A percentile compares a stretch with the other conserved stretches of the same genome.
Conservation (phyloP, 768 basidiomycete genomes). For the Clathrus columnatus region DNA sequence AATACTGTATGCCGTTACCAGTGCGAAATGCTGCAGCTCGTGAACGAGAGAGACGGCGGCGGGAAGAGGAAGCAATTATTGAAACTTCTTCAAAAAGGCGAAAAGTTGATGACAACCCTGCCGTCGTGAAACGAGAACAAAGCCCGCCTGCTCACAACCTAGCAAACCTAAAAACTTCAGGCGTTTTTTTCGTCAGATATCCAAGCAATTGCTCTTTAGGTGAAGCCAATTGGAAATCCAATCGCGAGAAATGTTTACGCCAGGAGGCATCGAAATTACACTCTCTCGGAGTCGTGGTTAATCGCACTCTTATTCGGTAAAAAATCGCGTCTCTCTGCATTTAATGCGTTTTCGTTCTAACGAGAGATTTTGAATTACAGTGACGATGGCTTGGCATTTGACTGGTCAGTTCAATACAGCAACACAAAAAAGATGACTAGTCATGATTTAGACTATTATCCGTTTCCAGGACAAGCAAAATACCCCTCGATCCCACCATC, state of each 20-base stretch:
- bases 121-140: slow-evolving; percentile 4
- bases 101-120: not conserved
- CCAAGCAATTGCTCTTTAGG: slow-evolving; percentile 1
- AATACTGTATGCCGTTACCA: not conserved
- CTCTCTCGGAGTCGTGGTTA: not conserved
- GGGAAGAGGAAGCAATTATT: not conserved
- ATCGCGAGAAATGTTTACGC: not conserved
- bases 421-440: no score
- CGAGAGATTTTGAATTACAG: not conserved
- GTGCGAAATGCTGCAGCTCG: not conserved
- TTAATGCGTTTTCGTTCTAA: no score
- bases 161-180: not conserved
- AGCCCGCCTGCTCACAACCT: slow-evolving; percentile 1
- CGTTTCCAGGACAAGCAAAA: not conserved
- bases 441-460: not conserved
- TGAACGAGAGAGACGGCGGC: not conserved
- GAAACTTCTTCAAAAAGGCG: not conserved
- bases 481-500: slow-evolving; percentile 1
- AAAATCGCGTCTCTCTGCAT: not conserved
- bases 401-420: slow-evolving; percentile 5
- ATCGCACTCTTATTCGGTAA: slow-evolving; percentile 1
- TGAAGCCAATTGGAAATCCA: not conserved
- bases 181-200: not conserved
- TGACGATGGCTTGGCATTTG: slow-evolving; percentile 8
- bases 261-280: slow-evolving; percentile 2